A percentile compares a stretch with the other conserved stretches of the same genome.
Conservation (phyloP, 2,329 filamentous ascomycete species). For the Diaporthe sp. region DNA sequence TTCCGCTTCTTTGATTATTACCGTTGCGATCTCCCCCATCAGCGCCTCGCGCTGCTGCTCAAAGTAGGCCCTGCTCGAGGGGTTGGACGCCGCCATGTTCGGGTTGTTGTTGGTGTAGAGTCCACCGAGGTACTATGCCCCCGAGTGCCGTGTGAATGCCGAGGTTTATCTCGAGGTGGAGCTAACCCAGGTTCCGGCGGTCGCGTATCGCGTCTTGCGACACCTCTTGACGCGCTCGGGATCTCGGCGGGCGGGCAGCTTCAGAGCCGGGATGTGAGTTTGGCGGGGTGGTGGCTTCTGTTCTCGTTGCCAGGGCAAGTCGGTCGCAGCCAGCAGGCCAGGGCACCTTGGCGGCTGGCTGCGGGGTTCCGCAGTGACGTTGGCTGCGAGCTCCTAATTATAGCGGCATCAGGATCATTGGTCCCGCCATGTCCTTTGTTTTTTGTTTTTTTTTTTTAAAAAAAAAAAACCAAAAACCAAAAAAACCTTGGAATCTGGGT, state of each 20-base stretch:
- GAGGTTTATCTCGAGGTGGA: background rate
- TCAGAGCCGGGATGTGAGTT: background rate
- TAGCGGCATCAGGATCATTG: slow-evolving; percentile 4
- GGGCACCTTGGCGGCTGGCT: background rate
- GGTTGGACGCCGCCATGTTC: slow-evolving; percentile 46
- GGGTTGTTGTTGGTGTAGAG: background rate
- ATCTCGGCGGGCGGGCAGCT: background rate
- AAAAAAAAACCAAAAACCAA: no score
- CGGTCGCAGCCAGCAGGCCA: background rate
- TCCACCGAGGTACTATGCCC: no score
- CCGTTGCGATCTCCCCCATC: slow-evolving; percentile 78
- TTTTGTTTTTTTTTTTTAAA: no score
- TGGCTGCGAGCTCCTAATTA: slow-evolving; percentile 5
- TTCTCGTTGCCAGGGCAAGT: slow-evolving; percentile 19
- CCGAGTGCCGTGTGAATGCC: background rate
- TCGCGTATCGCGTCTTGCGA: slow-evolving; percentile 15
- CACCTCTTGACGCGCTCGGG: slow-evolving; percentile 13
- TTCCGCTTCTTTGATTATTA: slow-evolving; percentile 47
- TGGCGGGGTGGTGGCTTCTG: background rate
- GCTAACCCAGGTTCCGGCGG: background rate
- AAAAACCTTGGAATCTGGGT: no score
- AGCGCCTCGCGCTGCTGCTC: slow-evolving; percentile 80
- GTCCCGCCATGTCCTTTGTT: background rate
- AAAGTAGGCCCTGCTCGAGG: slow-evolving; percentile 65
- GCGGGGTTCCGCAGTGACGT: slow-evolving; percentile 18